Evolutionary conservation across 768 basidiomycete species (phyloP).

Genomic region (Mycena sanguinolenta): DNA sequence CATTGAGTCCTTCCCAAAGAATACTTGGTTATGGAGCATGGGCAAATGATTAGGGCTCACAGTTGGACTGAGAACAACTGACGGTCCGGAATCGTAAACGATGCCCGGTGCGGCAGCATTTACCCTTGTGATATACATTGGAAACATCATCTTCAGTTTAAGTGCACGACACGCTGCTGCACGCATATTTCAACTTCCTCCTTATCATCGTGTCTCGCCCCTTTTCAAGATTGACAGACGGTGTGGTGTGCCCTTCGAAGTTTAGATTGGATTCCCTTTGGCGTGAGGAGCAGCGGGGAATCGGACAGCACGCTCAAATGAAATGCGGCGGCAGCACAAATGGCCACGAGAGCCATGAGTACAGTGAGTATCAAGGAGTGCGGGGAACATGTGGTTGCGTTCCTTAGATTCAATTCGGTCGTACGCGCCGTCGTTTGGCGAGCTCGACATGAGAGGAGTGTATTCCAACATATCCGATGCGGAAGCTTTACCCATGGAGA

Average conservation of each 20-base stretch:
- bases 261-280: slow-evolving; percentile 11
- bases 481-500: background rate
- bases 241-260: slow-evolving; percentile 11
- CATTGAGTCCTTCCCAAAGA: slow-evolving; percentile 37
- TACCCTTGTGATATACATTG: slow-evolving; percentile 21
- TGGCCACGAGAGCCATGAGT: slow-evolving; percentile 21
- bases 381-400: background rate
- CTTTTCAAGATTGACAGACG: slow-evolving; percentile 30
- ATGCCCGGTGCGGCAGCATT: slow-evolving; percentile 29
- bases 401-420: slow-evolving; percentile 15
- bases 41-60: background rate
- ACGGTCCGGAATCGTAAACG: slow-evolving; percentile 21
- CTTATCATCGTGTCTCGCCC: slow-evolving; percentile 29
- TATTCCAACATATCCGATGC: slow-evolving; percentile 31
- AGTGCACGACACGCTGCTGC: background rate
- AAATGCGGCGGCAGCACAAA: slow-evolving; percentile 25
- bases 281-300: slow-evolving; percentile 3
- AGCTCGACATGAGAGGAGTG: slow-evolving; percentile 19
- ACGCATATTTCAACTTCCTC: slow-evolving; percentile 25
- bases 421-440: slow-evolving; percentile 6
- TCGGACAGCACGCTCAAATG: slow-evolving; percentile 27
- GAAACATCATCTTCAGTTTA: slow-evolving; percentile 24
- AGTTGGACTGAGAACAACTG: slow-evolving; percentile 30
- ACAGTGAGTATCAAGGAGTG: slow-evolving; percentile 19
- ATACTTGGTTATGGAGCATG: background rate